phyloP scores from a whole-genome alignment of 129 eudicot species.

The Flaveria sonorensis region DNA sequence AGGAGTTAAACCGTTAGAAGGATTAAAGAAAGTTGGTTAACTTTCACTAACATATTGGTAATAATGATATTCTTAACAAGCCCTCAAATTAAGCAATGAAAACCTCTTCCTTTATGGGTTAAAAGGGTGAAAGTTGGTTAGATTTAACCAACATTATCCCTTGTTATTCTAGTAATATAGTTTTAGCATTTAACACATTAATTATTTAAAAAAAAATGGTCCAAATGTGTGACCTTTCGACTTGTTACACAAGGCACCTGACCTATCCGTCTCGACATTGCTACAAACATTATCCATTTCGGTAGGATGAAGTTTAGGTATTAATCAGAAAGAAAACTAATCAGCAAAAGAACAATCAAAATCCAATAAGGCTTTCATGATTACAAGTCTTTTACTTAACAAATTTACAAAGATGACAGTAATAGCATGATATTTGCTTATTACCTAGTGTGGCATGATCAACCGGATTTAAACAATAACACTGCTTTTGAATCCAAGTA shows the following conservation, averaged over 20 bases:
- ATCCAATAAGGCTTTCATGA: neutral
- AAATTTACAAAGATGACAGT: slow-evolving; percentile 9
- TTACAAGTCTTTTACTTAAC: neutral
- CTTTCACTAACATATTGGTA: no score
- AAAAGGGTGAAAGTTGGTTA: neutral
- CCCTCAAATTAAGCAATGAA: no score
- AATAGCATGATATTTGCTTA: neutral
- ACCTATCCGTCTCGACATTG: neutral
- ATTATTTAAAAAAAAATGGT: neutral
- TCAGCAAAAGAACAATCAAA: neutral
- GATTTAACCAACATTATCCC: neutral
- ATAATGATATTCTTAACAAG: no score
- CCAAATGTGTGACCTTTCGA: neutral
- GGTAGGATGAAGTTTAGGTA: neutral
- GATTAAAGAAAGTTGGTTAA: no score
- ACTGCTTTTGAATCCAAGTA: slow-evolving; percentile 80
- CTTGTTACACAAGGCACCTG: neutral
- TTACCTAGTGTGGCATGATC: slow-evolving; percentile 29
- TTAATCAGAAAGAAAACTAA: neutral
- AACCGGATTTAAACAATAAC: slow-evolving; percentile 77
- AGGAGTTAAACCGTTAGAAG: no score
- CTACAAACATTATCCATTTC: neutral
- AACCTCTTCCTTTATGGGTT: no score
- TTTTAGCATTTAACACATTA: neutral
- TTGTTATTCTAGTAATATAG: neutral